phyloP scores from a whole-genome alignment of 345 rosid species.

The Eucalyptus marginata region DNA sequence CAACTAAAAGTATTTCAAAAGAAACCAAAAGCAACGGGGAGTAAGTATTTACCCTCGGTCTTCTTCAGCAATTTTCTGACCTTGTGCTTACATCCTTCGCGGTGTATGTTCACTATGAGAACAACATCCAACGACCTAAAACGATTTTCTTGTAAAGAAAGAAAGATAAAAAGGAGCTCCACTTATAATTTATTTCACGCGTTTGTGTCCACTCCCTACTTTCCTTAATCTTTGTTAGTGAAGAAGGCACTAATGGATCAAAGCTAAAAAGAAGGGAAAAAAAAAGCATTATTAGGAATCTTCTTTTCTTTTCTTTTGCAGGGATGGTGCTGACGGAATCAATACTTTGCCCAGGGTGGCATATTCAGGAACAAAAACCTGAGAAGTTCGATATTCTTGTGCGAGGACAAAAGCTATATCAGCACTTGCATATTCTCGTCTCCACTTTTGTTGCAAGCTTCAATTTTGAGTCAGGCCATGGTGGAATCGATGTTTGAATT shows the following conservation, averaged over 20 bases:
- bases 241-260: background rate
- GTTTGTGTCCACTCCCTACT: background rate
- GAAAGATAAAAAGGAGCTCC: background rate
- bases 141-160: background rate
- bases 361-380: background rate
- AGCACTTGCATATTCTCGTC: background rate
- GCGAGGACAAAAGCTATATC: background rate
- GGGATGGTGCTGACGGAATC: background rate
- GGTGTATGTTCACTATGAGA: slow-evolving; percentile 73
- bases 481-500: background rate
- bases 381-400: background rate
- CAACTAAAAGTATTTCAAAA: background rate
- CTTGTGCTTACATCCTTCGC: slow-evolving; percentile 79
- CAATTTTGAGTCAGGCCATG: background rate
- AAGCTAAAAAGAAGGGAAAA: background rate
- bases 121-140: slow-evolving; percentile 3
- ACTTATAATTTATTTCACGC: background rate
- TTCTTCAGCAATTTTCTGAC: slow-evolving; percentile 33
- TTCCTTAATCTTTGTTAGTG: background rate
- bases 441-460: background rate
- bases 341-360: background rate
- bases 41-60: background rate
- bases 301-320: background rate
- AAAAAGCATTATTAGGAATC: background rate
- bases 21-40: background rate